These are phyloP conservation scores for Dimocarpus longan DNA, from an alignment of 345 rosid genomes.

Conservation along the genomic window DNA sequence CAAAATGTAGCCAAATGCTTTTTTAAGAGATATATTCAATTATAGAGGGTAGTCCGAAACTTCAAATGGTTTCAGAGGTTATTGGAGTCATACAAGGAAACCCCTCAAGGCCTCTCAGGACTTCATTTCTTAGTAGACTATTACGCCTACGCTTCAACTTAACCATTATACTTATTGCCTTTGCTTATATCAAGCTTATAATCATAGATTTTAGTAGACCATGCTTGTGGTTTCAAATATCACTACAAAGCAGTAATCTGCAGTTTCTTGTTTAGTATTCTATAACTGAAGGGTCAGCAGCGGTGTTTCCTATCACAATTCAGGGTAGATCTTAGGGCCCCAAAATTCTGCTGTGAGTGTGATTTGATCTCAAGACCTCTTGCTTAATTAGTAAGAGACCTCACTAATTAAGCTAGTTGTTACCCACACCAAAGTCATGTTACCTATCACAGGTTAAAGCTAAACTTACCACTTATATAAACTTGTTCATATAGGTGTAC, in stretches of 20 bases:
- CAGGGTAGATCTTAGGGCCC: not conserved
- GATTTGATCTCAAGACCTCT: not conserved
- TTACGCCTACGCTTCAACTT: not conserved
- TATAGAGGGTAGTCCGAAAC: not conserved
- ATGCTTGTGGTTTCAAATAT: not conserved
- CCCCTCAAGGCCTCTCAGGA: not conserved
- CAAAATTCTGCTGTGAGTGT: not conserved
- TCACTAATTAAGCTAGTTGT: not conserved
- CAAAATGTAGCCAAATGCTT: not conserved
- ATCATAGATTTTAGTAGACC: not conserved
- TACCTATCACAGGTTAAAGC: not conserved
- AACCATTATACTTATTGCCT: not conserved
- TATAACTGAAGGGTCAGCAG: not conserved
- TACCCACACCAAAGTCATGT: not conserved
- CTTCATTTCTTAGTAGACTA: not conserved
- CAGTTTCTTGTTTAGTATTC: not conserved
- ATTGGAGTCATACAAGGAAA: not conserved
- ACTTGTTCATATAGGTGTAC: not conserved
- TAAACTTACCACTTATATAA: not conserved
- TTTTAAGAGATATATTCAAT: not conserved
- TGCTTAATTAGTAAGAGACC: not conserved
- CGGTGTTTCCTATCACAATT: not conserved
- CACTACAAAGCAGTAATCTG: not conserved
- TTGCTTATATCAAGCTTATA: not conserved
- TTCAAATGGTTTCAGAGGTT: not conserved